A percentile compares a stretch with the other conserved stretches of the same genome.
These are phyloP conservation scores for Phanerochaete sordida DNA, from an alignment of 768 basidiomycete species.

Conservation along the genomic window DNA sequence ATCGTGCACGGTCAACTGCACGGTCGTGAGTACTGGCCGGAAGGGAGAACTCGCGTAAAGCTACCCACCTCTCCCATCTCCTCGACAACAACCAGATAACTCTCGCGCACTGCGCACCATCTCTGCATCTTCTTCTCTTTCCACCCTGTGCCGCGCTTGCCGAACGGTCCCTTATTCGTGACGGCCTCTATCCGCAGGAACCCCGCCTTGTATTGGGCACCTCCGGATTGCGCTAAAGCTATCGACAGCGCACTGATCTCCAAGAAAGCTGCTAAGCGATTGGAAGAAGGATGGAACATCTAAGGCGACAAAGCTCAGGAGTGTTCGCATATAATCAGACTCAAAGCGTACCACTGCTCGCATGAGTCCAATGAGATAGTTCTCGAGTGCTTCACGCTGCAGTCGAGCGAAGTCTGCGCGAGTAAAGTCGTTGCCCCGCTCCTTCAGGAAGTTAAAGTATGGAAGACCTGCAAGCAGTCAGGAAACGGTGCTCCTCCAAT, in stretches of 20 bases:
- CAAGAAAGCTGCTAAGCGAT: conserved; percentile 85
- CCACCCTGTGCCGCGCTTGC: conserved; percentile 48
- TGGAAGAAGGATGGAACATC: conserved; percentile 96
- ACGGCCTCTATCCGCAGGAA: conserved; percentile 59
- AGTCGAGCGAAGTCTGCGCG: conserved; percentile 76
- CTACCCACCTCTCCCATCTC: conserved; percentile 78
- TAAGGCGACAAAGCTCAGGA: conserved; percentile 26
- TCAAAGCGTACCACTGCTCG: conserved; percentile 66
- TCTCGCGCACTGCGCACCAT: conserved; percentile 93
- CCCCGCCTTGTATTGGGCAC: conserved; percentile 89
- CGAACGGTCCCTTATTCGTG: conserved; percentile 44
- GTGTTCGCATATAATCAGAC: not conserved
- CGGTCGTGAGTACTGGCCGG: not conserved
- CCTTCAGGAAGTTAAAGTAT: conserved; percentile 82
- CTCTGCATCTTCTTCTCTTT: conserved; percentile 67
- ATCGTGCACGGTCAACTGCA: conserved; percentile 81
- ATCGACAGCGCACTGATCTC: conserved; percentile 90
- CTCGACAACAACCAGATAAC: conserved; percentile 81
- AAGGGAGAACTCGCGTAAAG: not conserved
- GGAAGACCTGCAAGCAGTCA: conserved; percentile 64
- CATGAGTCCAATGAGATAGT: conserved; percentile 84
- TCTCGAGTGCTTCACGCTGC: conserved; percentile 81
- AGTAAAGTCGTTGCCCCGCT: conserved; percentile 47
- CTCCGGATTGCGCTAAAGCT: conserved; percentile 73
- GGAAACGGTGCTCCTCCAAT: not conserved